Evolutionary conservation across 257 asterid genomes (phyloP), one percentile per base, ranked within the genome.

Genomic region (Petrea volubilis): DNA sequence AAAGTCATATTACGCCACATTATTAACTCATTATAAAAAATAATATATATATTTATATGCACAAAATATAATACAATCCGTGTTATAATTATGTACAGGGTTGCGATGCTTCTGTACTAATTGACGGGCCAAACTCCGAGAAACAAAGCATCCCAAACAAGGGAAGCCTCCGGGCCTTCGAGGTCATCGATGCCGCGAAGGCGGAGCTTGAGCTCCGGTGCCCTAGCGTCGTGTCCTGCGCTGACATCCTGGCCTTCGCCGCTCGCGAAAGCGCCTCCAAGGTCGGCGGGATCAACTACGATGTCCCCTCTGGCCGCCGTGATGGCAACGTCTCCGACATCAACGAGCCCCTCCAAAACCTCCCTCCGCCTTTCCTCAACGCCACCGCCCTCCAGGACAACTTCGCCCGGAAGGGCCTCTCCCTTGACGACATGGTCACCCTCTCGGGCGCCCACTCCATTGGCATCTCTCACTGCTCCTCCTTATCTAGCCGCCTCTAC

Each of bases 341-440:
- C 0, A 25, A 21, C 34, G 93, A 88, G 15, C 80, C 86, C 12
- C 69, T 76, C 27, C 25, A 34, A 10, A 33, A 80, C 5, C 72
- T 88, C 13, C 93, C 93, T 0, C 59, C 91, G 9, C 91, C 91
- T 0, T 89, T 80, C 80, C 51, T 75, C 67, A 80, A 81, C 10
- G 84, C 77, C 80, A 63, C 73, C 11, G 43, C 74, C 2, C 87
- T 86, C 10, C 9, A 66, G 1, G 78, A 71, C 71, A 85, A 63
- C 28, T 89, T 89, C 31, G 74, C 80, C 13, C 27, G 67, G 0
- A 89, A 89, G 78, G 93, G 91, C 1, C 59, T 89, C 34, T 64
- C 93, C 1, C 80, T 85, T 5, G 93, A 89, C 44, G 90, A 89
- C 10, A 89, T 89, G 93, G 96, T 89, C 2, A 83, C 88, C 0